phyloP scores from a whole-genome alignment of 208 protist species.

The Trypanosoma cruzi region DNA sequence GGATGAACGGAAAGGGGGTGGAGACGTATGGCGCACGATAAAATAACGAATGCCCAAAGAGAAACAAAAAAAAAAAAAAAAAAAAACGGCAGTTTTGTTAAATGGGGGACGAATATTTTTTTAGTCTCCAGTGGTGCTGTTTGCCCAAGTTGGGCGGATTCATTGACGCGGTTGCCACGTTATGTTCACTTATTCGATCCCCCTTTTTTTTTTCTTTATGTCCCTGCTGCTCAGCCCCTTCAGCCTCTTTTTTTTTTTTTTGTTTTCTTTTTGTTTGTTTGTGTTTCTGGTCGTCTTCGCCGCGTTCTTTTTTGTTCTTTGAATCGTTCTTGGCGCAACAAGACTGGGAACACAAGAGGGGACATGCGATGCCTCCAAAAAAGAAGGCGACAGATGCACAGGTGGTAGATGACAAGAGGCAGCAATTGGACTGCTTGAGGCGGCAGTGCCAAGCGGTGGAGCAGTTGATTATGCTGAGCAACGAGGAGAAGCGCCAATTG shows the following conservation, averaged over 20 bases:
- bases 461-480: conserved; percentile 76
- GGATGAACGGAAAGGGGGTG: not conserved
- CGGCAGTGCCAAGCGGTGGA: conserved; percentile 79
- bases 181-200: not conserved
- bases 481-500: conserved; percentile 66
- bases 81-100: not conserved
- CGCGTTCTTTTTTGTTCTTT: not conserved
- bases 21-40: conserved; percentile 6
- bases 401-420: conserved; percentile 61
- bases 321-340: not conserved
- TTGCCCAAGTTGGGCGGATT: not conserved
- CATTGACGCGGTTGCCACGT: not conserved
- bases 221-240: not conserved
- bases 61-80: conserved; percentile 17
- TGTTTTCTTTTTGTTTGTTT: not conserved
- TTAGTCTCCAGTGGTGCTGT: not conserved
- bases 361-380: conserved; percentile 25
- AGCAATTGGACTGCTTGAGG: conserved; percentile 49
- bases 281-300: not conserved
- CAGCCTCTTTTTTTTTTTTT: not conserved
- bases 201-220: not conserved
- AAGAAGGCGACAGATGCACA: conserved; percentile 67
- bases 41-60: not conserved
- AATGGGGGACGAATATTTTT: not conserved
- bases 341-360: not conserved